Evolutionary conservation across 2,329 filamentous ascomycete species (phyloP).

Genomic region (Thermothelomyces thermophilus): DNA sequence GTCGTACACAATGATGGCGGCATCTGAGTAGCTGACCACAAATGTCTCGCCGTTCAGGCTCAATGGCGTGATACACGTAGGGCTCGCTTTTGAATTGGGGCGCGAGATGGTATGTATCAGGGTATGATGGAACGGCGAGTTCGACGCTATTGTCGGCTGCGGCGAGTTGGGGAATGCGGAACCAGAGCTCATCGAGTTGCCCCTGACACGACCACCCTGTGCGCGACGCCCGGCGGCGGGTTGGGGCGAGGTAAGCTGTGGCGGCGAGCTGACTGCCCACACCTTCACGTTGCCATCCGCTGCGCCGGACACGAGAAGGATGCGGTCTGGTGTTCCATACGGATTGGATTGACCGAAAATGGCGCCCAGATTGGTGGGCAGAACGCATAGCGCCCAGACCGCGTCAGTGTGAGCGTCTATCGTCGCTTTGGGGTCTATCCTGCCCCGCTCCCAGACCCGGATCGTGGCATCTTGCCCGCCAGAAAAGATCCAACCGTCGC

Average conservation of each 20-base stretch:
- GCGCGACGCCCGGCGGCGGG: conserved; percentile 56
- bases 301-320: conserved; percentile 83
- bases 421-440: conserved; percentile 91
- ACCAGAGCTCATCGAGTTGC: conserved; percentile 89
- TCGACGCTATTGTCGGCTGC: conserved; percentile 79
- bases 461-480: conserved; percentile 91
- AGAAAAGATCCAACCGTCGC: conserved; percentile 98
- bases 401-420: conserved; percentile 92
- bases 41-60: conserved; percentile 77
- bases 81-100: conserved; percentile 60
- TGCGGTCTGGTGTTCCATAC: conserved; percentile 75
- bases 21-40: conserved; percentile 87
- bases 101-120: conserved; percentile 81
- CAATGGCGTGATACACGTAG: conserved; percentile 90
- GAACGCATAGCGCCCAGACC: conserved; percentile 89
- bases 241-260: conserved; percentile 75
- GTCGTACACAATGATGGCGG: conserved; percentile 85
- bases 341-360: conserved; percentile 71
- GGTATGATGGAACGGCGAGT: conserved; percentile 79
- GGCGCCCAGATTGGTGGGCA: conserved; percentile 73
- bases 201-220: conserved; percentile 62
- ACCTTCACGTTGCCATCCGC: conserved; percentile 88
- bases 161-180: conserved; percentile 87
- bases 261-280: conserved; percentile 90
- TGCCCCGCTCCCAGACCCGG: conserved; percentile 88